Evolutionary conservation across 352 stramenopile species (phyloP), one percentile per base, ranked within the genome.

Genomic region (Pythium brassicae): DNA sequence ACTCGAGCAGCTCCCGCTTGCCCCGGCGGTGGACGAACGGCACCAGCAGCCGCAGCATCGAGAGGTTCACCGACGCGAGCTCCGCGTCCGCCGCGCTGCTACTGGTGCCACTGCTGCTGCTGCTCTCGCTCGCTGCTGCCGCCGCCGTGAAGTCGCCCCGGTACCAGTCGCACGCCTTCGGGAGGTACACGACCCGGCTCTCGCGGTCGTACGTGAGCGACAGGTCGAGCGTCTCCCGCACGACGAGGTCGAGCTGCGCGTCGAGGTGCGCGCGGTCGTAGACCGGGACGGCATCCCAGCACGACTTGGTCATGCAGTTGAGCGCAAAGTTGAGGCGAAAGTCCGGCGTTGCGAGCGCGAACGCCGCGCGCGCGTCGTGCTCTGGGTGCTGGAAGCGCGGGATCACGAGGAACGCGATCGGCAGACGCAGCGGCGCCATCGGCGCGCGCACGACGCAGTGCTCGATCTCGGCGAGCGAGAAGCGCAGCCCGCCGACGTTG

Each of bases 161-260:
- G 50, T 78, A 84, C 77, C 77, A 87, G 47, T 86, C 72, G 55
- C 77, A 87, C 3, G 69, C 61, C 51, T 83, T 81, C 4, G 77
- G 77, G 8, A 87, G 42, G 27, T 71, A 81, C 25, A 83, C 47
- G 15, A 74, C 48, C 6, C 70, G 72, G 40, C 52, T 73, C 51
- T 83, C 66, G 17, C 68, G 66, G 50, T 83, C 70, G 52, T 82
- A 85, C 32, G 61, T 70, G 23, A 87, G 62, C 5, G 55, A 45
- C 2, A 61, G 62, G 19, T 67, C 63, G 5, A 83, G 58, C 4
- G 57, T 72, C n/a, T 68, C 58, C 8, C 59, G 27, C 17, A 40
- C 67, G 25, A 70, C 63, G 47, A 50, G 59, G 32, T 82, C 65
- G 27, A 87, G 57, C 45, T 86, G 77, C 10, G 57, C 39, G 46